phyloP scores from a whole-genome alignment of 768 basidiomycete species.

The Leccinum broughii region DNA sequence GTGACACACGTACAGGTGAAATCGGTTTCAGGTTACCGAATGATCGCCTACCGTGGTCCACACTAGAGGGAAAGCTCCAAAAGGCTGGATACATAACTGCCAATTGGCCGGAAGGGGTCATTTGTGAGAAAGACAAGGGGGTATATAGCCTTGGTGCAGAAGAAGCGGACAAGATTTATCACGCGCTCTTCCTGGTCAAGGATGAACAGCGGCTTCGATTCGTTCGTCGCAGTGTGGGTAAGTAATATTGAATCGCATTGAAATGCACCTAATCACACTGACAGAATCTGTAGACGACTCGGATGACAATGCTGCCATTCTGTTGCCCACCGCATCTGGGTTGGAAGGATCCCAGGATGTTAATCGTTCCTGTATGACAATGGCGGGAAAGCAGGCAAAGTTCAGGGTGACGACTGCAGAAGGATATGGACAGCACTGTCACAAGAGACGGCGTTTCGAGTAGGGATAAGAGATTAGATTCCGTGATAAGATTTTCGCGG shows the following conservation, averaged over 20 bases:
- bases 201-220: not conserved
- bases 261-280: not conserved
- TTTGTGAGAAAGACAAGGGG: no score
- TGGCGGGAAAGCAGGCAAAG: not conserved
- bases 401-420: conserved; percentile 8
- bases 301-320: not conserved
- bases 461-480: not conserved
- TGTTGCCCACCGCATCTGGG: fast-evolving
- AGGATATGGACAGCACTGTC: not conserved
- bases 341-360: not conserved
- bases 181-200: no score
- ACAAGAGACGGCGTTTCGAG: not conserved
- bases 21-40: not conserved
- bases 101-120: not conserved
- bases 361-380: not conserved
- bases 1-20: not conserved
- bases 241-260: not conserved
- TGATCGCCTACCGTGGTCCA: not conserved
- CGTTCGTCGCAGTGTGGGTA: not conserved
- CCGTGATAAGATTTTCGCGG: not conserved
- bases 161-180: no score
- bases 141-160: no score
- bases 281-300: not conserved
- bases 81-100: not conserved
- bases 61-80: not conserved